Evolutionary conservation across 768 basidiomycete species (phyloP).

Genomic region (Rhodotorula sphaerocarpa): DNA sequence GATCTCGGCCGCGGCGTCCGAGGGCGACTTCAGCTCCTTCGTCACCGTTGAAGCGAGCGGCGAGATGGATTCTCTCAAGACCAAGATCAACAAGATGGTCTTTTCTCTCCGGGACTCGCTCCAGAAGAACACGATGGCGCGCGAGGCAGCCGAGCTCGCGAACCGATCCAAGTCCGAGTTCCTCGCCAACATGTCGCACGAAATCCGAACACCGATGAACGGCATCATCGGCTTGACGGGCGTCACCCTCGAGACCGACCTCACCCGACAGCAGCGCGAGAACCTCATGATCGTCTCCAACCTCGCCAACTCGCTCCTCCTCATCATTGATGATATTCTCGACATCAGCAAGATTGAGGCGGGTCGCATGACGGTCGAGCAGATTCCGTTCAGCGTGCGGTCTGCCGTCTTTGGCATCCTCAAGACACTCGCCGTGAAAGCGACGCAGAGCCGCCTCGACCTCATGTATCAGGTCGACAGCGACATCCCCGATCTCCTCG

Average conservation of each 20-base stretch:
- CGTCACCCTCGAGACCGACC: slow-evolving; percentile 87
- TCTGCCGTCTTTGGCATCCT: slow-evolving; percentile 94
- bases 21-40: slow-evolving; percentile 96
- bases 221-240: slow-evolving; percentile 99
- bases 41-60: slow-evolving; percentile 98
- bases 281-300: slow-evolving; percentile 91
- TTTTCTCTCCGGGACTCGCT: slow-evolving; percentile 92
- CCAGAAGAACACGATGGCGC: slow-evolving; percentile 95
- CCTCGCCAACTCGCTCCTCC: slow-evolving; percentile 77
- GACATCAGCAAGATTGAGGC: slow-evolving; percentile 99
- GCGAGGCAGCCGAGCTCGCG: slow-evolving; percentile 95
- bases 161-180: slow-evolving; percentile 96
- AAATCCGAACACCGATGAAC: slow-evolving; percentile 93
- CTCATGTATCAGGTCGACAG: slow-evolving; percentile 93
- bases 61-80: slow-evolving; percentile 99
- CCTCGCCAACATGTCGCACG: slow-evolving; percentile 97
- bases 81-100: slow-evolving; percentile 98
- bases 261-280: slow-evolving; percentile 88
- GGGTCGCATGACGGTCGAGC: slow-evolving; percentile 99
- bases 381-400: slow-evolving; percentile 95
- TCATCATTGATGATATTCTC: slow-evolving; percentile 98
- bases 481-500: slow-evolving; percentile 90
- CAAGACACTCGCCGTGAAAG: slow-evolving; percentile 95
- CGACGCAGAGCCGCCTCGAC: slow-evolving; percentile 91
- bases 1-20: slow-evolving; percentile 95